Percentiles rank a stretch among this genome's conserved stretches.
These are phyloP conservation scores for Phylloporus sp. DNA, from an alignment of 768 basidiomycete genomes.

Conservation along the genomic window DNA sequence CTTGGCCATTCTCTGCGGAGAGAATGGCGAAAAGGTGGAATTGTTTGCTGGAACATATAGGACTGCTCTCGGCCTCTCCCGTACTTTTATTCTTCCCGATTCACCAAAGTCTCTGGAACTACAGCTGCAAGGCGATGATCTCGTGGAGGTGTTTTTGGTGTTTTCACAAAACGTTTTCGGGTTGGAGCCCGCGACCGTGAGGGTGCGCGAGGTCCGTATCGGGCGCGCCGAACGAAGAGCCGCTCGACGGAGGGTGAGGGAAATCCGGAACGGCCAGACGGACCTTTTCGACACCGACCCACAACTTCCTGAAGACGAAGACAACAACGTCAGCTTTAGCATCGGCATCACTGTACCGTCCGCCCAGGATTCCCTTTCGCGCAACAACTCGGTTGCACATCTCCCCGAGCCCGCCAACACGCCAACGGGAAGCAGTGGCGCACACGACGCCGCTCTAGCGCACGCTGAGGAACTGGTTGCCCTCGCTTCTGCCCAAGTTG, in stretches of 20 bases:
- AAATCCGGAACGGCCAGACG: conserved; percentile 51
- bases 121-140: conserved; percentile 86
- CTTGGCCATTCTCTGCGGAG: conserved; percentile 88
- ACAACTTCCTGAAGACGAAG: conserved; percentile 43
- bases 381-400: conserved; percentile 24
- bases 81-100: conserved; percentile 89
- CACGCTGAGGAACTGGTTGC: conserved; percentile 64
- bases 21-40: conserved; percentile 90
- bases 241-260: conserved; percentile 73
- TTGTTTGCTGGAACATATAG: conserved; percentile 88
- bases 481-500: conserved; percentile 64
- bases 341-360: conserved; percentile 56
- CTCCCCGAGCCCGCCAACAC: conserved; percentile 22
- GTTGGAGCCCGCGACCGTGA: conserved; percentile 85
- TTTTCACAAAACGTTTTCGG: conserved; percentile 92
- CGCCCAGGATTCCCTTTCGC: conserved; percentile 31
- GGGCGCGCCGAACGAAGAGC: conserved; percentile 84
- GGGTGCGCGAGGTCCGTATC: conserved; percentile 90
- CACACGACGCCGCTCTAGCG: conserved; percentile 34
- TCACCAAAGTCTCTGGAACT: conserved; percentile 84
- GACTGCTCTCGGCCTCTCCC: conserved; percentile 85
- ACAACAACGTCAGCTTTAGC: conserved; percentile 55
- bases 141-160: conserved; percentile 88
- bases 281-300: conserved; percentile 41
- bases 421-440: conserved; percentile 27